These are phyloP conservation scores for Bassia scoparia DNA, from an alignment of 148 eudicot species.

Conservation along the genomic window DNA sequence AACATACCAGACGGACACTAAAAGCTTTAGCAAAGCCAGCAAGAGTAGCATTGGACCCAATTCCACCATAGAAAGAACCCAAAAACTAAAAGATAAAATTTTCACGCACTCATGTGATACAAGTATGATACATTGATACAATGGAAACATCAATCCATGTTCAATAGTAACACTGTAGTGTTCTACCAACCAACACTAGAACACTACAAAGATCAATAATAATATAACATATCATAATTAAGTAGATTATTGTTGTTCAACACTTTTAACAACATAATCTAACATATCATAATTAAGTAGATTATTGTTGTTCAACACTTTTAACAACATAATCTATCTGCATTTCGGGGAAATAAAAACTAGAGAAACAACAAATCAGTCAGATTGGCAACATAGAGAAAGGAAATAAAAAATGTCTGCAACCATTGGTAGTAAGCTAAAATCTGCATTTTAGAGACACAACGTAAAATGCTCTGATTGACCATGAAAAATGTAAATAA, in stretches of 20 bases:
- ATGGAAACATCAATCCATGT: not conserved
- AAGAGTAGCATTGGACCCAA: conserved; percentile 84
- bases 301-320: conserved; percentile 65
- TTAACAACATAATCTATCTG: conserved; percentile 94
- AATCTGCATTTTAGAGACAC: not conserved
- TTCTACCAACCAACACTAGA: not conserved
- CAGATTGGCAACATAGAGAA: not conserved
- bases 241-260: conserved; percentile 57
- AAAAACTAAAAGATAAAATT: conserved; percentile 23
- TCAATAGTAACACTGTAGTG: not conserved
- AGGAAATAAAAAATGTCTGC: not conserved
- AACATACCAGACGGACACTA: conserved; percentile 87
- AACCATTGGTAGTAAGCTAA: not conserved
- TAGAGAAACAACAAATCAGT: not conserved
- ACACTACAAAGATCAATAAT: conserved; percentile 5
- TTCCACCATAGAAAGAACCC: conserved; percentile 98
- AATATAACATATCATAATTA: conserved; percentile 80
- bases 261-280: conserved; percentile 86
- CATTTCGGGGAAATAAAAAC: conserved; percentile 20
- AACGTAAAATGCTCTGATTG: too few species aligned
- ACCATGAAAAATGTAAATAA: too few species aligned
- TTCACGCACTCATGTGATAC: not conserved
- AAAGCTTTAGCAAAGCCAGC: conserved; percentile 94
- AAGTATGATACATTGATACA: not conserved
- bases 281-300: too few species aligned